Percentiles rank a stretch among this genome's conserved stretches.
These are phyloP conservation scores for Incumbomyces lentus DNA, from an alignment of 2,329 filamentous ascomycete genomes.

Conservation along the genomic window DNA sequence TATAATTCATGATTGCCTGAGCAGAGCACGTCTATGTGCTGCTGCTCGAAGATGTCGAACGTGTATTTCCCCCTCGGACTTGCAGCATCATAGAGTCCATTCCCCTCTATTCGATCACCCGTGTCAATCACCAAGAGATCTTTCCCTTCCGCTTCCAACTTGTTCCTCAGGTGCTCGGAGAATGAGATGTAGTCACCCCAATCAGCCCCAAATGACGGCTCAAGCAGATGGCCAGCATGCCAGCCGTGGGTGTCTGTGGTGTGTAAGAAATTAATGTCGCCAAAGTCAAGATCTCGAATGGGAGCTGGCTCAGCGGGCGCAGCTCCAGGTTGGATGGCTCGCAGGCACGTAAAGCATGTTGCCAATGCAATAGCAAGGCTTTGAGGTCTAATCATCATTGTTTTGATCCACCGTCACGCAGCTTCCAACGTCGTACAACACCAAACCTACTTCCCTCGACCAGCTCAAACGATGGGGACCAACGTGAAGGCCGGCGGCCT, in stretches of 20 bases:
- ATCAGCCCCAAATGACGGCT: constrained; percentile 89
- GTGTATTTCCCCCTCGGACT: constrained; percentile 79
- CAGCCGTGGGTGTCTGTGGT: constrained; percentile 95
- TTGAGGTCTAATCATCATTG: background rate
- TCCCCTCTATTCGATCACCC: constrained; percentile 86
- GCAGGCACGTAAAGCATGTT: constrained; percentile 10
- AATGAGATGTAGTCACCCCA: constrained; percentile 99
- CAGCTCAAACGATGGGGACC: no score
- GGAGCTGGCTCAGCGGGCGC: constrained; percentile 68
- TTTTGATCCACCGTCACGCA: background rate
- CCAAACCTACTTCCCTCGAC: no score
- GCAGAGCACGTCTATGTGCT: constrained; percentile 73
- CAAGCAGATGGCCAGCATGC: constrained; percentile 85
- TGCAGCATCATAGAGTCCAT: constrained; percentile 86
- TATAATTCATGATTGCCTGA: constrained; percentile 96
- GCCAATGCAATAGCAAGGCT: background rate
- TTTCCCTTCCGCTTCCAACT: constrained; percentile 64
- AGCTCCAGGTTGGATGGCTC: constrained; percentile 65
- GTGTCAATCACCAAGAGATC: constrained; percentile 94
- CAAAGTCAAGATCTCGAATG: constrained; percentile 76
- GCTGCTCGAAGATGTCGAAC: constrained; percentile 74
- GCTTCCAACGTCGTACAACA: background rate
- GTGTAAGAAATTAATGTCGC: constrained; percentile 90
- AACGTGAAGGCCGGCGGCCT: no score
- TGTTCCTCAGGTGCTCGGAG: constrained; percentile 65